phyloP scores from a whole-genome alignment of 257 asterid species.

The Fraxinus americana region DNA sequence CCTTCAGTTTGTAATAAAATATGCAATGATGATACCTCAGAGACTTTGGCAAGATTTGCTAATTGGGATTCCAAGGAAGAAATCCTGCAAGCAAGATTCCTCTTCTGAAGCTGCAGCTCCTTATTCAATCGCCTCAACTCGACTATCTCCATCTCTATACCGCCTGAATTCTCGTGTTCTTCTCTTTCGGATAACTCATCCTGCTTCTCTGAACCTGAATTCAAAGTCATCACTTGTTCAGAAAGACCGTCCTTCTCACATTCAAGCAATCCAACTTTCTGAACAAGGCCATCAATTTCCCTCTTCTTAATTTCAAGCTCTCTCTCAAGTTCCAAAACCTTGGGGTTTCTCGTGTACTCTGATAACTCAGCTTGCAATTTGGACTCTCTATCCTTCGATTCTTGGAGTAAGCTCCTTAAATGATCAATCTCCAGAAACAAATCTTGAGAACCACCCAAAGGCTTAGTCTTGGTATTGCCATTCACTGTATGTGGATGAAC shows the following conservation, averaged over 20 bases:
- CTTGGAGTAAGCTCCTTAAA: constrained; percentile 77
- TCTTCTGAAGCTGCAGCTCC: constrained; percentile 93
- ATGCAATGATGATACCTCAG: constrained; percentile 59
- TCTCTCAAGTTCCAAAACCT: constrained; percentile 55
- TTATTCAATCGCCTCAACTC: constrained; percentile 90
- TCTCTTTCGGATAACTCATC: constrained; percentile 37
- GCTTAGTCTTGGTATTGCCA: constrained; percentile 39
- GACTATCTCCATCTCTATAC: constrained; percentile 75
- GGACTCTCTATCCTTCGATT: constrained; percentile 77
- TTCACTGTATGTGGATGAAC: constrained; percentile 69
- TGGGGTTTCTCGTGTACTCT: constrained; percentile 49
- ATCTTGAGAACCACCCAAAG: constrained; percentile 58
- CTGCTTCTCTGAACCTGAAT: constrained; percentile 42
- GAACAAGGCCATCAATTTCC: constrained; percentile 57
- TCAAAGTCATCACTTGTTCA: constrained; percentile 49
- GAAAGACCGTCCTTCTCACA: constrained; percentile 55
- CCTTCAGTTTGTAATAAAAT: not conserved
- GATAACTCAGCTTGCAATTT: constrained; percentile 69
- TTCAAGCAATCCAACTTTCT: constrained; percentile 60
- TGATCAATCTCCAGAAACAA: constrained; percentile 83
- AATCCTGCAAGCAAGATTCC: constrained; percentile 70
- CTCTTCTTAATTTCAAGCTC: constrained; percentile 58
- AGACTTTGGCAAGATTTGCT: constrained; percentile 38
- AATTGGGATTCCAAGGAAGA: constrained; percentile 71
- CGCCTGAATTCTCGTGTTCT: constrained; percentile 32